phyloP scores from a whole-genome alignment of 2,329 filamentous ascomycete species.

The Trichophyton schoenleinii region DNA sequence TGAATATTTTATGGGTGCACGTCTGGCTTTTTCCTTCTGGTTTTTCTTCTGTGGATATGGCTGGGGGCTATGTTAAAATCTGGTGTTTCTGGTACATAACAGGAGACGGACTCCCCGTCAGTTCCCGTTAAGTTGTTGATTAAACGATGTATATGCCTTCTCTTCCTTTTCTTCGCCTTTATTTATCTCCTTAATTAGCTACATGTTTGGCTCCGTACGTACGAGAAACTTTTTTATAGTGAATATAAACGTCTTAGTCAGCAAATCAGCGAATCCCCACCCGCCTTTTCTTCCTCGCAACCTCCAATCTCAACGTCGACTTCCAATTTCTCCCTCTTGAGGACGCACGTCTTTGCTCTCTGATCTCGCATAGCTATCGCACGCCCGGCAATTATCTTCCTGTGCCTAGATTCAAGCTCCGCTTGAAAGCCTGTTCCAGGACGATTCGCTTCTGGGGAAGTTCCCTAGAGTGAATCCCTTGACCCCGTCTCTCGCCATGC shows the following conservation, averaged over 20 bases:
- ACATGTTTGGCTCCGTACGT: background rate
- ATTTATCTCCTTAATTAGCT: background rate
- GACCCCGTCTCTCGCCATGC: conserved; percentile 28
- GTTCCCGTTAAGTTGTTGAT: too few species aligned
- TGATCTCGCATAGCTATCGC: background rate
- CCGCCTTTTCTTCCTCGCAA: background rate
- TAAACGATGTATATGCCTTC: background rate
- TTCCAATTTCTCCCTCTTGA: background rate
- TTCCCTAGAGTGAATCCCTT: conserved; percentile 9
- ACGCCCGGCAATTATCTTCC: background rate
- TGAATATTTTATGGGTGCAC: background rate
- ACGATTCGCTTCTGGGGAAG: conserved; percentile 15
- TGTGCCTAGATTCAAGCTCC: background rate
- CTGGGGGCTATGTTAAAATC: background rate
- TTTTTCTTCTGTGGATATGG: background rate
- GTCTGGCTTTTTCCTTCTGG: background rate
- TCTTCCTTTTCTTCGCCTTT: background rate
- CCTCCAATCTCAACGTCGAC: background rate
- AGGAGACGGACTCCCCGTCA: background rate
- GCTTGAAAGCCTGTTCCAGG: background rate
- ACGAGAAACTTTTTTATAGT: background rate
- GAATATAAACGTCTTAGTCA: background rate
- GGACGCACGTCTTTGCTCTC: background rate
- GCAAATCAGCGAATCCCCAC: background rate
- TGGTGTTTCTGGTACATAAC: background rate